Evolutionary conservation across 169 alveolate species (phyloP), one percentile per base, ranked within the genome.

Genomic region (Eimeria tenella): DNA sequence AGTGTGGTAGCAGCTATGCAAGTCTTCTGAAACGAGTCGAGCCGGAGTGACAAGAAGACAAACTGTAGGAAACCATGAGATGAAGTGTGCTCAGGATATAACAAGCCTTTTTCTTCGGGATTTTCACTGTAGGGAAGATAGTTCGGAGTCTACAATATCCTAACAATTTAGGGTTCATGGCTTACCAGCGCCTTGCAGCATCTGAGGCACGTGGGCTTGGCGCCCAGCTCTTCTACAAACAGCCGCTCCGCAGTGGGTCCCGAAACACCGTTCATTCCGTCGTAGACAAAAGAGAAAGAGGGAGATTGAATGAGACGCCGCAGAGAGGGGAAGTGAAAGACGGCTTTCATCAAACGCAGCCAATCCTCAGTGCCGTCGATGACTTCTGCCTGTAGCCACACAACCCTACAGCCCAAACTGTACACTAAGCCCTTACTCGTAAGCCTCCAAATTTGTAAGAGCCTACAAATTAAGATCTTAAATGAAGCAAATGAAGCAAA

Each of bases 221-320:
- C 94, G 4, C 98, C 98, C 71, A 98, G 94, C 65, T 97, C 97
- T 11, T 97, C 96, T 21, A 94, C 89, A 95, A 98, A 98, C 1
- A 98, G 96, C 70, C 93, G 95, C 81, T 94, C 93, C 11, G 98
- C 99, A 93, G 98, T 98, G 65, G 99, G 99, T 6, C 99, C 99
- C 17, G 99, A 96, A 31, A 98, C 98, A 23, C 99, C 99, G 96
- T 97, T 96, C 96, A 98, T 94, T 42, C 98, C 98, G 94, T 98
- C 99, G 90, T 96, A 98, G 21, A 96, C 96, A 94, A 98, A 95
- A 21, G 94, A 91, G 96, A 98, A 98, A 81, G 98, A 98, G 71
- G 96, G 94, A 94, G 98, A 96, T 6, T 92, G 63, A 50, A 98
- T 91, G 13, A 98, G 93, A 23, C 86, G 83, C 94, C 95, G 95